Evolutionary conservation across 805 yeast genomes (phyloP).

Genomic region (Kodamaea hsintzibuensis): DNA sequence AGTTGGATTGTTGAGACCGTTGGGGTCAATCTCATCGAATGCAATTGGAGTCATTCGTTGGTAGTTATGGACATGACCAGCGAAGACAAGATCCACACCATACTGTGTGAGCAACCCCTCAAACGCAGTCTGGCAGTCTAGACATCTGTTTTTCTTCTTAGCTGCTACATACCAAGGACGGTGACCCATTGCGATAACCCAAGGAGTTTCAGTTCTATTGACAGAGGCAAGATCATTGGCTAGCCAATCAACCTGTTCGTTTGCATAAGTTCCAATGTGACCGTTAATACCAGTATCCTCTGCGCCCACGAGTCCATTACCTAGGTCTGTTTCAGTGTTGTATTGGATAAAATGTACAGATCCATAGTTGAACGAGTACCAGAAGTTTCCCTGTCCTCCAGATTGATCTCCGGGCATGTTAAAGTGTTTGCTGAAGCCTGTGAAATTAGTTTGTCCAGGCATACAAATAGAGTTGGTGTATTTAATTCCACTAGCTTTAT

Average conservation of each 20-base stretch:
- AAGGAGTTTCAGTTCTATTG: slow-evolving; percentile 16
- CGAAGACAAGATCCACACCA: slow-evolving; percentile 14
- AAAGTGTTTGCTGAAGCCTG: slow-evolving; percentile 16
- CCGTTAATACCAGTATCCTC: slow-evolving; percentile 15
- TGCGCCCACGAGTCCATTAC: slow-evolving; percentile 15
- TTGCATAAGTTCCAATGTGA: slow-evolving; percentile 12
- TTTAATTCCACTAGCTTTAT: background rate
- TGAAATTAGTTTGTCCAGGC: slow-evolving; percentile 18
- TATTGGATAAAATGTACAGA: slow-evolving; percentile 14
- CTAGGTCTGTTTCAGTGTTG: slow-evolving; percentile 17
- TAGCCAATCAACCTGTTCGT: slow-evolving; percentile 15
- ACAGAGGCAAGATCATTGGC: slow-evolving; percentile 14
- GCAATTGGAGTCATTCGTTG: slow-evolving; percentile 14
- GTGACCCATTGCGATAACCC: slow-evolving; percentile 17
- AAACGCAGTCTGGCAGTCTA: slow-evolving; percentile 14
- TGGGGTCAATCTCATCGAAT: slow-evolving; percentile 12
- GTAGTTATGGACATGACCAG: slow-evolving; percentile 17
- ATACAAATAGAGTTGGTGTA: slow-evolving; percentile 16
- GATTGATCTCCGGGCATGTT: slow-evolving; percentile 16
- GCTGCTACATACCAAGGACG: slow-evolving; percentile 18
- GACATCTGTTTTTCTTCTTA: slow-evolving; percentile 6
- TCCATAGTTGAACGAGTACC: slow-evolving; percentile 18
- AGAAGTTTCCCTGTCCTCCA: slow-evolving; percentile 15
- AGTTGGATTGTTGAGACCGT: slow-evolving; percentile 16
- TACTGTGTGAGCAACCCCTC: slow-evolving; percentile 12